Evolutionary conservation across 805 yeast species (phyloP).

Genomic region (Blastobotrys robertii): DNA sequence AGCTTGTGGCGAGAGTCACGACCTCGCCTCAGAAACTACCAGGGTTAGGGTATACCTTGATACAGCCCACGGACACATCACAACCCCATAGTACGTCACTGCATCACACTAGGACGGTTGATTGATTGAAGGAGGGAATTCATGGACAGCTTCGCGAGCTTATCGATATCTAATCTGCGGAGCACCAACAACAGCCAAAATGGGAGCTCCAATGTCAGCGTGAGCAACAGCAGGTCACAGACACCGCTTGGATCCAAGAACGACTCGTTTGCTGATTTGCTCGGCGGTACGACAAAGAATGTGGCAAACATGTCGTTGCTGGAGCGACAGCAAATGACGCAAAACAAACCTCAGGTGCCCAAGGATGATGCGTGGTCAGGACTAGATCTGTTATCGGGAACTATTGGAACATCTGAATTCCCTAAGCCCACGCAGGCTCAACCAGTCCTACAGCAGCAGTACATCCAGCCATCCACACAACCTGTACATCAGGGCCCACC

Average conservation of each 20-base stretch:
- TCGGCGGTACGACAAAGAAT: conserved; percentile 9
- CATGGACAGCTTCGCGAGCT: conserved; percentile 12
- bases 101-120: not conserved
- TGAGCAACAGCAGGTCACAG: not conserved
- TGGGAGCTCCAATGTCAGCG: not conserved
- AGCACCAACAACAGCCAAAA: not conserved
- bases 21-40: no score
- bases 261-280: conserved; percentile 24
- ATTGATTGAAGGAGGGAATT: not conserved
- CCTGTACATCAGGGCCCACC: conserved; percentile 1
- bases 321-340: conserved; percentile 20
- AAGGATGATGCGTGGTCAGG: conserved; percentile 18
- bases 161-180: conserved; percentile 1
- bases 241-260: conserved; percentile 9
- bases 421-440: no score
- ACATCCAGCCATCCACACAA: not conserved
- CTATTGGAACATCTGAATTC: conserved; percentile 3
- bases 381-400: conserved; percentile 21
- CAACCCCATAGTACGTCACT: not conserved
- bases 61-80: not conserved
- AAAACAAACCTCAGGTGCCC: not conserved
- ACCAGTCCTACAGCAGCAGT: no score
- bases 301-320: conserved; percentile 23
- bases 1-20: no score
- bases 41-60: no score